Conservation (phyloP, 2,329 filamentous ascomycete genomes). For the Cucurbitaria berberidis region DNA sequence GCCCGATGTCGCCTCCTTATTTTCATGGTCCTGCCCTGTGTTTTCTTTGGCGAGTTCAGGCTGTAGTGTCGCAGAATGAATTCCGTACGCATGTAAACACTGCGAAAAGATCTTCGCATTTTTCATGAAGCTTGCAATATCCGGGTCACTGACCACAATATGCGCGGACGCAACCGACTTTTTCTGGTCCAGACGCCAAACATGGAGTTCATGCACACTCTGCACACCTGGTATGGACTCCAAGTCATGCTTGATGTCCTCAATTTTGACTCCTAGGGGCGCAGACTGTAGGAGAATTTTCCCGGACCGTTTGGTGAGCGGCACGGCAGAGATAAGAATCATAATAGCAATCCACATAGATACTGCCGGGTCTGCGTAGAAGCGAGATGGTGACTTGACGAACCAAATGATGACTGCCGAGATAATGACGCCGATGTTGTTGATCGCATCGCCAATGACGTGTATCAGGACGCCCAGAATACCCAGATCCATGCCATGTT, state of each 20-base stretch:
- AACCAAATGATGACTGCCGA: slow-evolving; percentile 74
- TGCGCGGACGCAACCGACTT: slow-evolving; percentile 74
- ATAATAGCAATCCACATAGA: slow-evolving; percentile 74
- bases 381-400: slow-evolving; percentile 61
- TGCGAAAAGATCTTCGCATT: slow-evolving; percentile 68
- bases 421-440: slow-evolving; percentile 77
- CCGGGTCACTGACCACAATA: slow-evolving; percentile 65
- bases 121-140: slow-evolving; percentile 64
- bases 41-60: slow-evolving; percentile 58
- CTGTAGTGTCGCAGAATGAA: slow-evolving; percentile 74
- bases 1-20: slow-evolving; percentile 2
- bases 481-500: slow-evolving; percentile 62
- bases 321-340: slow-evolving; percentile 69
- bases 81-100: slow-evolving; percentile 75
- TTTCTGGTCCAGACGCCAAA: slow-evolving; percentile 75
- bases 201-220: slow-evolving; percentile 73
- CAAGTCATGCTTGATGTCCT: slow-evolving; percentile 71
- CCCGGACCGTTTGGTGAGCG: slow-evolving; percentile 67
- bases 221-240: slow-evolving; percentile 71
- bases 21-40: background rate
- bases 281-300: slow-evolving; percentile 72
- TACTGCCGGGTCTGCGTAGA: slow-evolving; percentile 74
- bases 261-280: slow-evolving; percentile 64
- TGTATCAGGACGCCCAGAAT: slow-evolving; percentile 75
- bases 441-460: slow-evolving; percentile 73